Evolutionary conservation across 225 moss, liverwort and hornwort genomes (phyloP).

Genomic region (Climacium dendroides): DNA sequence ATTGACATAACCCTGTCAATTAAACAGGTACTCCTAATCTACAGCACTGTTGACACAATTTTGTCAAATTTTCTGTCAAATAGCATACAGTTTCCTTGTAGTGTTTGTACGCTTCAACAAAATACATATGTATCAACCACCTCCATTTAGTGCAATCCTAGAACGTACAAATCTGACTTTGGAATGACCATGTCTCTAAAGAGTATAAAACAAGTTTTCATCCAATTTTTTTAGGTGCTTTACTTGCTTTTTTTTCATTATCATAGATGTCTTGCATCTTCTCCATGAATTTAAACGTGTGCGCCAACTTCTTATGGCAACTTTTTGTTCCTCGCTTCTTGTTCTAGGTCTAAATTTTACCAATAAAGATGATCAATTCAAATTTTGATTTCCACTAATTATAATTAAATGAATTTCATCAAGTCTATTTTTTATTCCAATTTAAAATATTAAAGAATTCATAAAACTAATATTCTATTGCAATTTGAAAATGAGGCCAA

Average conservation of each 20-base stretch:
- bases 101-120: too few species aligned
- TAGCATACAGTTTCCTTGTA: too few species aligned
- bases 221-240: accelerated
- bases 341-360: neutral
- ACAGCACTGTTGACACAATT: too few species aligned
- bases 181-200: too few species aligned
- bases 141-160: accelerated
- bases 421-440: neutral
- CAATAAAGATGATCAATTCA: neutral
- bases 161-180: too few species aligned
- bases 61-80: too few species aligned
- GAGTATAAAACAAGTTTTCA: neutral
- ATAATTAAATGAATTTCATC: too few species aligned
- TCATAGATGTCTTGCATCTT: neutral
- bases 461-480: neutral
- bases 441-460: neutral
- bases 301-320: neutral
- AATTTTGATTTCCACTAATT: too few species aligned
- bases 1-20: too few species aligned
- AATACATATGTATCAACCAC: too few species aligned
- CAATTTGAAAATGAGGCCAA: neutral
- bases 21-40: too few species aligned
- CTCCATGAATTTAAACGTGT: neutral
- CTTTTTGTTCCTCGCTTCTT: neutral
- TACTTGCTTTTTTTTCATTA: neutral